Evolutionary conservation across 176 grass and related monocot genomes (phyloP), one percentile per base, ranked within the genome.

Genomic region (Canna indica): DNA sequence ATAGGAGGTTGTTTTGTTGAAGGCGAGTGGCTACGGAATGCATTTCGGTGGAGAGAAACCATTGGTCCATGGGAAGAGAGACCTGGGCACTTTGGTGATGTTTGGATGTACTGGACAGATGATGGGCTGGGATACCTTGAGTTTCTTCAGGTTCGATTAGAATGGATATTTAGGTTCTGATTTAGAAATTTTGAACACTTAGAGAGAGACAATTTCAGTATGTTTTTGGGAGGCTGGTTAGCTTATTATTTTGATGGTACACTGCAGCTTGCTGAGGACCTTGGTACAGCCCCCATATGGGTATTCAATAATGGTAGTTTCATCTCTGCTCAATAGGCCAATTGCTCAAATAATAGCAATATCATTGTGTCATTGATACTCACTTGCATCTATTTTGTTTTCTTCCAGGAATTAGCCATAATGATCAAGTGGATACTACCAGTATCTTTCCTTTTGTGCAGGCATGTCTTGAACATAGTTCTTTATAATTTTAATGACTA

Each of bases 61-160:
- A 81, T 95, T 75, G 91, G 91, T 60, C 91, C 82, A 18, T 95
- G 91, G 91, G 87, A 90, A 79, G 84, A 95, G 71, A 91, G 93
- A 60, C 83, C 93, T 74, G 93, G 93, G 67, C 93, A 97, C 73
- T 97, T 89, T 27, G 91, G 91, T 16, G 91, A 95, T 79, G 82
- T 90, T 74, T 95, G 91, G 87, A 74, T 84, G 76, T 95, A 97
- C 67, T 97, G 93, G 93, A 97, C 86, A 35, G 93, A 97, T 59
- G 93, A 92, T 81, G 93, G 93, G 41, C 88, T 97, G 54, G 93
- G 93, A 47, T 97, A 92, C 81, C 85, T 90, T 27, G 93, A 92
- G 65, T 90, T 92, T 75, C 93, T 97, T 77, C 88, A 87, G 93
- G 93, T 97, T 81, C 26, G 27, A 47, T 36, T 77, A 35, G 32